Conservation (phyloP, 2,329 filamentous ascomycete species). For the Fusarium sp. region DNA sequence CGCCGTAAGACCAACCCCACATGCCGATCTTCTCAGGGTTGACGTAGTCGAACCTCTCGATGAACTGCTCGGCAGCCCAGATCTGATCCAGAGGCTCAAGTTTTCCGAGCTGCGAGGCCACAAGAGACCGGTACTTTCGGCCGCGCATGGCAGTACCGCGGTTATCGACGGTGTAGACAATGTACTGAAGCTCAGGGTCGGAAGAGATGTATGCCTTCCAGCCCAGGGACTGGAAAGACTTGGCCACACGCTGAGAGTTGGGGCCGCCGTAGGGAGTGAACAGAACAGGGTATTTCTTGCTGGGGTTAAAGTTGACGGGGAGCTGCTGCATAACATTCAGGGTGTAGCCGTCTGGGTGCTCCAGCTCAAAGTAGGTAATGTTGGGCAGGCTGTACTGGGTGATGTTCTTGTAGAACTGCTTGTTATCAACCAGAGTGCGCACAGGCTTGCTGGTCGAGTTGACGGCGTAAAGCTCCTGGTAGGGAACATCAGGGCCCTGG, state of each 20-base stretch:
- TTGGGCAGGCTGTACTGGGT: conserved; percentile 73
- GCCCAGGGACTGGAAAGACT: conserved; percentile 66
- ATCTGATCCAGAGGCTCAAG: conserved; percentile 76
- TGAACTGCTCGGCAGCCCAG: conserved; percentile 72
- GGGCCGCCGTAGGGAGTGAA: conserved; percentile 79
- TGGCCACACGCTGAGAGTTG: conserved; percentile 71
- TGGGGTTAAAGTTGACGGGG: conserved; percentile 72
- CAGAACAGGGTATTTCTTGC: conserved; percentile 74
- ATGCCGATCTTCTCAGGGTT: conserved; percentile 73
- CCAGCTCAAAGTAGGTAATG: conserved; percentile 72
- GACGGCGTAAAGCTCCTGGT: conserved; percentile 74
- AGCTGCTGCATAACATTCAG: conserved; percentile 76
- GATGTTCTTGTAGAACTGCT: conserved; percentile 67
- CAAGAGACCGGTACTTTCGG: conserved; percentile 70
- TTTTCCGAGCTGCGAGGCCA: conserved; percentile 71
- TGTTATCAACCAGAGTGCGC: conserved; percentile 71
- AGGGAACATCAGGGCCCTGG: conserved; percentile 74
- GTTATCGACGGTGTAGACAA: conserved; percentile 77
- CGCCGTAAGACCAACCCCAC: conserved; percentile 78
- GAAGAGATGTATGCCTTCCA: conserved; percentile 76
- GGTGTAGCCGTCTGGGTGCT: conserved; percentile 71
- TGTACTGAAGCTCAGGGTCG: conserved; percentile 76
- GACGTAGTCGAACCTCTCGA: conserved; percentile 64
- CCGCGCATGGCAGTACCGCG: conserved; percentile 76
- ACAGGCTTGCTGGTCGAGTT: conserved; percentile 67